Base-by-base conservation (phyloP, 2,329 filamentous ascomycete species). In the Aphanocladium album region DNA sequence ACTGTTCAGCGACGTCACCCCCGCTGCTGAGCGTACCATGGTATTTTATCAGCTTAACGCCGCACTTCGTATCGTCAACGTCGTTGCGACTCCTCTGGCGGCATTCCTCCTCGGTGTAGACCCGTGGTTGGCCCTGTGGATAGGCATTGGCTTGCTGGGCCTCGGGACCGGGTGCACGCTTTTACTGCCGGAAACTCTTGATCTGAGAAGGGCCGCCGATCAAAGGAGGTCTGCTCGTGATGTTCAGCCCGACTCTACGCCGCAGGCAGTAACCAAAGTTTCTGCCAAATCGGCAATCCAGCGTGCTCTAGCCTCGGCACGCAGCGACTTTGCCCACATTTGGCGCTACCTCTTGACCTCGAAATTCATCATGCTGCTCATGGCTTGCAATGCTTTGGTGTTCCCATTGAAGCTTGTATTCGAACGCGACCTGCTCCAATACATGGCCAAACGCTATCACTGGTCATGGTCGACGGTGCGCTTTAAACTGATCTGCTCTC, bases 401-500 rank as follows among this genome's bases (percentile, higher is more conserved):
- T 64, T 61, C 9, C 67, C 71, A 0, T 62, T 77, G 17, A 66
- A 68, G 1, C 68, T 76, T 16, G 68, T 71, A 9, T 58, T 75
- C 5, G 45, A 71, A 0, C 68, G 72, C 25, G 73, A 74, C 23
- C 62, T 83, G 6, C 65, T 84, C 2, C 83, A 85, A 65, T 84
- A 84, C 65, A 74, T 80, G 58, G 79, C 78, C 1, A 79, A 77
- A 52, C 75, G 81, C 6, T 85, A 82, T 67, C 56, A 70, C 33
- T 79, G 81, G 74, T 75, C 74, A 8, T 80, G 79, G 77, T 76
- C 74, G 45, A 72, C 71, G 58, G 76, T 77, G 62, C 59, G 70
- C 17, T 23, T 11, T 12, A 37, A 30, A 9, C 8, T n/a, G 30
- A 9, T 11, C 5, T 30, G 30, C 9, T 9, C 5, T 30, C 30